Evolutionary conservation across 2,329 filamentous ascomycete species (phyloP).

Genomic region (Pyricularia grisea): DNA sequence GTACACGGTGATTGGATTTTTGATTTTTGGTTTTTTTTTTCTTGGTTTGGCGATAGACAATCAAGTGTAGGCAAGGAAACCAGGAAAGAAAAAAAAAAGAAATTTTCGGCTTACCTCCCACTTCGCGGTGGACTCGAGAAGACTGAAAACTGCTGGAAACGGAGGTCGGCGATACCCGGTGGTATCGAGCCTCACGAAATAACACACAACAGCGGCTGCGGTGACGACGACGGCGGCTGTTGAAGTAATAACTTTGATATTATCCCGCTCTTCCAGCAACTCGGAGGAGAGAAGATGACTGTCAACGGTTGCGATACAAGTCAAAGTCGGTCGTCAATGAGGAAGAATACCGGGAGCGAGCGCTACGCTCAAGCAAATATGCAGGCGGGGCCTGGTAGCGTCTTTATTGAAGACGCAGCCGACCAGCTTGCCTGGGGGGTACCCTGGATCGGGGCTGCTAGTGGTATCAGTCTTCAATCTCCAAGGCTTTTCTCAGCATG

Average conservation of each 20-base stretch:
- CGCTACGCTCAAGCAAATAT: neutral
- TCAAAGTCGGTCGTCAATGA: neutral
- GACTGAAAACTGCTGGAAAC: neutral
- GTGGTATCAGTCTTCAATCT: neutral
- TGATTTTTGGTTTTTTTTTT: neutral
- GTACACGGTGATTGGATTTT: neutral
- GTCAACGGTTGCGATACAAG: neutral
- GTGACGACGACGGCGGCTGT: neutral
- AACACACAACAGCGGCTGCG: neutral
- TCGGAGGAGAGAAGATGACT: neutral
- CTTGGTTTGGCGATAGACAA: neutral
- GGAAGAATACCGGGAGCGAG: neutral
- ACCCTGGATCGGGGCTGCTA: neutral
- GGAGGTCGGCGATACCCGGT: neutral
- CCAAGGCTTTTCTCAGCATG: neutral
- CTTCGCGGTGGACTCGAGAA: neutral
- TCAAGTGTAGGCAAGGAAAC: neutral
- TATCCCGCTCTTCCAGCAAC: neutral
- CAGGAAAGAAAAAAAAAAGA: neutral
- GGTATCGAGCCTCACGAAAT: neutral
- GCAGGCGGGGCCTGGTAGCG: constrained; percentile 1
- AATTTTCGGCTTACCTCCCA: neutral
- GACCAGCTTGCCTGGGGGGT: neutral
- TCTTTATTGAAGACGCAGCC: neutral
- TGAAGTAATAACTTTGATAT: neutral